Evolutionary conservation across 441 rosid genomes (phyloP).

Genomic region (Jatropha multifida): DNA sequence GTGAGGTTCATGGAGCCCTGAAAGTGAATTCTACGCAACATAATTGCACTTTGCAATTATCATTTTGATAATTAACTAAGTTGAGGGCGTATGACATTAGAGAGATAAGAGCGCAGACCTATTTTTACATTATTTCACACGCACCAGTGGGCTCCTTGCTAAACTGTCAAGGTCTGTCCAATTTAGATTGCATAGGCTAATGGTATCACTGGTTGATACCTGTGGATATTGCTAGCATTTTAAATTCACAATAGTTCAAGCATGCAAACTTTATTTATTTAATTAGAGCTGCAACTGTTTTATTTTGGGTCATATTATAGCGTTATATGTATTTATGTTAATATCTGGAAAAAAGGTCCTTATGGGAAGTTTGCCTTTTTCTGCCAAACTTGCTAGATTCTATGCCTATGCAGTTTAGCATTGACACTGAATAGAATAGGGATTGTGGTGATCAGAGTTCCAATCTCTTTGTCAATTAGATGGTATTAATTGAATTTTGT

Average conservation of each 20-base stretch:
- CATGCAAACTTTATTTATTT: background rate
- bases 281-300: background rate
- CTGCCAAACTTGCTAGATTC: background rate
- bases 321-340: background rate
- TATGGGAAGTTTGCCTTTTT: background rate
- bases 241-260: conserved; percentile 4
- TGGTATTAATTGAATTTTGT: conserved; percentile 17
- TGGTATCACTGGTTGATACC: background rate
- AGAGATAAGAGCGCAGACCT: background rate
- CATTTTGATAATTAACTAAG: background rate
- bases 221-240: background rate
- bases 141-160: background rate
- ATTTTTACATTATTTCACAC: background rate
- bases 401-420: background rate
- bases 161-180: background rate
- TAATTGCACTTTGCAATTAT: background rate
- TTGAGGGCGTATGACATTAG: background rate
- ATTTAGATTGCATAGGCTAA: background rate
- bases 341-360: background rate
- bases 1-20: background rate
- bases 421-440: background rate
- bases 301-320: background rate
- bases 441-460: background rate
- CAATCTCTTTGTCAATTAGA: conserved; percentile 3
- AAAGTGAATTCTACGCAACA: too few species aligned